Conservation (phyloP, 495 filamentous ascomycete genomes). For the Hypoxylon lenormandii region DNA sequence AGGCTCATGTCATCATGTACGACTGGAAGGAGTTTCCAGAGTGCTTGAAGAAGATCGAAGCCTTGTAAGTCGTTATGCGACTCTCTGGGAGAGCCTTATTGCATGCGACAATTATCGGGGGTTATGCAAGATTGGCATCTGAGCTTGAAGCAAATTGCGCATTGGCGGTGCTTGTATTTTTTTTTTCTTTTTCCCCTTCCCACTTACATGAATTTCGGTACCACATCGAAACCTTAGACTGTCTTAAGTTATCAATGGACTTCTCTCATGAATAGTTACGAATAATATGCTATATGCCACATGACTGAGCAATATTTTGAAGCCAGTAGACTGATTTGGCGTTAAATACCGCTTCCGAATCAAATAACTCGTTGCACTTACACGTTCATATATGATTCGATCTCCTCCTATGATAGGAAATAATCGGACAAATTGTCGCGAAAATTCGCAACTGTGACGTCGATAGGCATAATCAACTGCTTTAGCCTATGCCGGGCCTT, state of each 20-base stretch:
- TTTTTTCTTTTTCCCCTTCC: too few relatives aligned
- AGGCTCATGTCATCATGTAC: conserved; percentile 81
- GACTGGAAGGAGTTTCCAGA: conserved; percentile 85
- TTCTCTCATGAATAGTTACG: conserved; percentile 21
- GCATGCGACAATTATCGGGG: conserved; percentile 1
- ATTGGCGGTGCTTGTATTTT: conserved; percentile 21
- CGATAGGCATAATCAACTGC: conserved; percentile 4
- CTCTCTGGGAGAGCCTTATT: conserved; percentile 10
- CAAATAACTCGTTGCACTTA: conserved; percentile 36
- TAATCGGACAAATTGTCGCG: conserved; percentile 27
- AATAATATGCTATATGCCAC: conserved; percentile 3
- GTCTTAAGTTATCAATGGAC: background rate
- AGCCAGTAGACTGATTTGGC: conserved; percentile 20
- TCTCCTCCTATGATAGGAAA: conserved; percentile 13
- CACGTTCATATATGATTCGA: conserved; percentile 15
- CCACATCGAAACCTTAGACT: conserved; percentile 12
- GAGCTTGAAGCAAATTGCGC: conserved; percentile 13
- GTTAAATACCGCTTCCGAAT: conserved; percentile 29
- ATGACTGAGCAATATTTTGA: conserved; percentile 14
- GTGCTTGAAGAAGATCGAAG: conserved; percentile 75
- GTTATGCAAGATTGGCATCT: conserved; percentile 15
- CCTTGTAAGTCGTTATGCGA: conserved; percentile 39
- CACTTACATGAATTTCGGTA: conserved; percentile 12
- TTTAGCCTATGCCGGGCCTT: conserved; percentile 10
- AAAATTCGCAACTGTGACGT: conserved; percentile 22